Percentiles rank a stretch among this genome's conserved stretches.
Conservation (phyloP, 257 asterid species). For the Apocynum venetum region DNA sequence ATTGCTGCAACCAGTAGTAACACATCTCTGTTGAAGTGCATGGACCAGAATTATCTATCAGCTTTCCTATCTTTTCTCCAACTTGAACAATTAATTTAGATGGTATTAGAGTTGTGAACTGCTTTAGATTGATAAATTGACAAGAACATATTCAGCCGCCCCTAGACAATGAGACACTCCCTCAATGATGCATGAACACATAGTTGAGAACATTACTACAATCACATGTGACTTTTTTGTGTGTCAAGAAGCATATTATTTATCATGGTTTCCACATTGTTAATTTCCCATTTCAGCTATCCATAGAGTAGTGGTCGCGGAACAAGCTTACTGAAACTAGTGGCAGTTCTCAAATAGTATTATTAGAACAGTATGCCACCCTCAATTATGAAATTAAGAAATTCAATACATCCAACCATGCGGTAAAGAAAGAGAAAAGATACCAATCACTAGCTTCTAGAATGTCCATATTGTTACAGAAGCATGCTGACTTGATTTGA, state of each 20-base stretch:
- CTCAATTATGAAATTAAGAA: neutral
- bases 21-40: neutral
- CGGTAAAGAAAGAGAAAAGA: neutral
- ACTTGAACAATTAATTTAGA: neutral
- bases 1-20: neutral
- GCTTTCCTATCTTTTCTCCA: neutral
- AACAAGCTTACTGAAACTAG: neutral
- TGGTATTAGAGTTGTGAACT: neutral
- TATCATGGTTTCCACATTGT: neutral
- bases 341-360: neutral
- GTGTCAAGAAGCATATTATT: neutral
- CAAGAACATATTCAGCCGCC: neutral
- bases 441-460: neutral
- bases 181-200: neutral
- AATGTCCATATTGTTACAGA: neutral
- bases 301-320: neutral
- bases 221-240: neutral
- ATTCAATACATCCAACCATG: neutral
- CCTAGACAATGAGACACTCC: neutral
- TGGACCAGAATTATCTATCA: neutral
- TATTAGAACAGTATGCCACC: neutral
- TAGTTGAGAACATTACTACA: neutral
- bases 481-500: neutral
- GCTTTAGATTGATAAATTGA: neutral
- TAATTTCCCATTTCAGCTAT: neutral